Evolutionary conservation across 768 basidiomycete species (phyloP).

Genomic region (Erythrobasidium yunnanense): DNA sequence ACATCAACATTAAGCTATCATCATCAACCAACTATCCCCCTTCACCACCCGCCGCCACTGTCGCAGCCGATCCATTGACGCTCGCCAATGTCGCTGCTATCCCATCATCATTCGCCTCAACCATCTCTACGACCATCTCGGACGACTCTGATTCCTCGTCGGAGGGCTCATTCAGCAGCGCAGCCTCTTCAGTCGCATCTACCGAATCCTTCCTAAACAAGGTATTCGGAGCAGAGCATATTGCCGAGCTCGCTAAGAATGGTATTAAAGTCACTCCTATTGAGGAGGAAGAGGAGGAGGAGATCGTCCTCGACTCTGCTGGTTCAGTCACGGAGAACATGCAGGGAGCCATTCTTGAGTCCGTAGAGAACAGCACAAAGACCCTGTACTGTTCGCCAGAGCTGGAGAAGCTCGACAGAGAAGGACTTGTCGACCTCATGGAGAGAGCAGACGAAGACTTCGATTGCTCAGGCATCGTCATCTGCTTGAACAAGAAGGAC

Average conservation of each 20-base stretch:
- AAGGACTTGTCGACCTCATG: slow-evolving; percentile 70
- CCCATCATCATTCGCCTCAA: slow-evolving; percentile 24
- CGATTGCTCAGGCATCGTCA: slow-evolving; percentile 64
- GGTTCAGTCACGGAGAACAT: neutral
- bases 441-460: slow-evolving; percentile 79
- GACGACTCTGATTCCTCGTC: slow-evolving; percentile 18
- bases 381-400: slow-evolving; percentile 60
- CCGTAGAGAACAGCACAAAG: slow-evolving; percentile 48
- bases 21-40: slow-evolving; percentile 36
- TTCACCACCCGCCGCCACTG: slow-evolving; percentile 39
- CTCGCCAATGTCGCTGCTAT: slow-evolving; percentile 24
- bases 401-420: slow-evolving; percentile 45
- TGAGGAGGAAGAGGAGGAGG: neutral
- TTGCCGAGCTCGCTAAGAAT: slow-evolving; percentile 66
- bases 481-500: slow-evolving; percentile 65
- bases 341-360: slow-evolving; percentile 55
- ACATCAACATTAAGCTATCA: slow-evolving; percentile 13
- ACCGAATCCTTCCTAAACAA: neutral
- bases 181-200: slow-evolving; percentile 1
- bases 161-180: slow-evolving; percentile 10
- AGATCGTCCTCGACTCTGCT: neutral
- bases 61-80: slow-evolving; percentile 41
- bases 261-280: slow-evolving; percentile 44
- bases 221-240: slow-evolving; percentile 46
- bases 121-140: slow-evolving; percentile 18